A percentile compares a stretch with the other conserved stretches of the same genome.
Evolutionary conservation across 306 rosid genomes (phyloP).

Genomic region (Cyamopsis tetragonoloba): DNA sequence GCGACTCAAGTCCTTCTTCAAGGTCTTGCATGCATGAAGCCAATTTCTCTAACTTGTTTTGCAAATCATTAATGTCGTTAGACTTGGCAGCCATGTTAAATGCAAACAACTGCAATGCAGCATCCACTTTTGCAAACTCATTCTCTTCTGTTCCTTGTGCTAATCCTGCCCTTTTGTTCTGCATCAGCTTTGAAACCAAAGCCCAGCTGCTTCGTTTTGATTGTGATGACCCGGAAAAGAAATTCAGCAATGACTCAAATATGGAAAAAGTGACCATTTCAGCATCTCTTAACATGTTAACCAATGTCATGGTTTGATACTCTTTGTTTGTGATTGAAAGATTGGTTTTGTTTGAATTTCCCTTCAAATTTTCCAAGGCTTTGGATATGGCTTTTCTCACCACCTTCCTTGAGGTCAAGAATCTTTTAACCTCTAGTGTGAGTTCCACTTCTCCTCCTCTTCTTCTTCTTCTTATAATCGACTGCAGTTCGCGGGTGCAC

Average conservation of each 20-base stretch:
- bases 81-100: constrained; percentile 15
- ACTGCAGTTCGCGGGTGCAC: constrained; percentile 30
- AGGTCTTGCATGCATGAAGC: constrained; percentile 27
- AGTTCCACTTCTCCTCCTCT: constrained; percentile 23
- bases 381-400: constrained; percentile 26
- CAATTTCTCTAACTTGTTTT: constrained; percentile 12
- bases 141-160: constrained; percentile 15
- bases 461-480: constrained; percentile 23
- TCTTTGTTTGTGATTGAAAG: constrained; percentile 4
- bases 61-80: constrained; percentile 5
- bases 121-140: constrained; percentile 32
- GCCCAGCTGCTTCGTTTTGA: constrained; percentile 25
- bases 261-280: constrained; percentile 23
- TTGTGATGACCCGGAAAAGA: constrained; percentile 29
- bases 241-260: constrained; percentile 35
- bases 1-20: constrained; percentile 29
- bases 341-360: constrained; percentile 17
- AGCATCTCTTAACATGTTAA: constrained; percentile 25
- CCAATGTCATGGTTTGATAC: constrained; percentile 8
- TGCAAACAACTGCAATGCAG: constrained; percentile 14
- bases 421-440: constrained; percentile 21
- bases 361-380: constrained; percentile 32
- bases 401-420: constrained; percentile 38
- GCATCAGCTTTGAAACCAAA: constrained; percentile 30
- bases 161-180: constrained; percentile 6